phyloP scores from a whole-genome alignment of 1,139 yeast species.

The Pichia sp. region DNA sequence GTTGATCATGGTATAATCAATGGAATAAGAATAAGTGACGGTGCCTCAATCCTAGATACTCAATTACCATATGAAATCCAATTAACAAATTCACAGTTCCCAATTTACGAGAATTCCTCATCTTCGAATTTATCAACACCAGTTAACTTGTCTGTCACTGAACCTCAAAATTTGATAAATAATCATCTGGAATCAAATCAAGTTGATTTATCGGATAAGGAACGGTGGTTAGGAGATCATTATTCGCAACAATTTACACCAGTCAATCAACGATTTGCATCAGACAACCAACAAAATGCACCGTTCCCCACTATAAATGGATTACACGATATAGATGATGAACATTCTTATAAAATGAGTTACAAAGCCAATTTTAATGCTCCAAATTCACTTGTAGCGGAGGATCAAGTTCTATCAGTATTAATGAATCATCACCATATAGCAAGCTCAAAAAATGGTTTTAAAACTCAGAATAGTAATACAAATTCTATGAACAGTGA shows the following conservation, averaged over 20 bases:
- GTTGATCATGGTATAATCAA: conserved; percentile 49
- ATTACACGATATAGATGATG: neutral
- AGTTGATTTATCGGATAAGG: neutral
- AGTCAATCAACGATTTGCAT: neutral
- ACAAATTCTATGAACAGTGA: neutral
- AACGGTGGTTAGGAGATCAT: neutral
- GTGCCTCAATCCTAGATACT: conserved; percentile 17
- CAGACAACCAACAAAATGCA: neutral
- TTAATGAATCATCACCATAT: neutral
- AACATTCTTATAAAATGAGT: neutral
- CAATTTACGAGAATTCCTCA: conserved; percentile 14
- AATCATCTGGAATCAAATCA: neutral
- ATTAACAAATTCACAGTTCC: conserved; percentile 6
- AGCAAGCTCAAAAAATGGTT: neutral
- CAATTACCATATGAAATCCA: conserved; percentile 13
- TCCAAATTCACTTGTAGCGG: neutral
- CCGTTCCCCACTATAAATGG: neutral
- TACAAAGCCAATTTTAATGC: neutral
- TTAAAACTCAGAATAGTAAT: neutral
- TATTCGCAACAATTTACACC: neutral
- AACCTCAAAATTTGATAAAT: neutral
- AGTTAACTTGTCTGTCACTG: neutral
- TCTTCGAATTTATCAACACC: conserved; percentile 7
- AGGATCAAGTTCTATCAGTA: neutral
- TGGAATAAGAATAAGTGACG: conserved; percentile 43